Evolutionary conservation across 2,329 filamentous ascomycete species (phyloP).

Genomic region (Cladophialophora chaetospira): DNA sequence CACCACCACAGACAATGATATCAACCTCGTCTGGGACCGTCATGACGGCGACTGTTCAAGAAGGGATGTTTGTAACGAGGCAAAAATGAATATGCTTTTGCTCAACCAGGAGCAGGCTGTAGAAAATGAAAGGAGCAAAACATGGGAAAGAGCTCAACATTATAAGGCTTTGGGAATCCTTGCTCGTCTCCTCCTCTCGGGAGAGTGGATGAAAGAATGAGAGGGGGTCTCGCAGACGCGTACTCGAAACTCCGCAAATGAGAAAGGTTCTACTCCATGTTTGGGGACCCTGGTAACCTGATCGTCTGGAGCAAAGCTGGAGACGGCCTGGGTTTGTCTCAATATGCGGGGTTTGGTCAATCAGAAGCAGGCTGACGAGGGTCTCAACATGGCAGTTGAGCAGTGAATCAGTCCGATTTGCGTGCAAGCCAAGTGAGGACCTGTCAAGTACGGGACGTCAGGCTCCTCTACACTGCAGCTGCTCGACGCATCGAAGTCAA

Average conservation of each 20-base stretch:
- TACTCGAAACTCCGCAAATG: conserved; percentile 9
- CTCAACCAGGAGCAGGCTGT: conserved; percentile 34
- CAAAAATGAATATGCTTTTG: conserved; percentile 12
- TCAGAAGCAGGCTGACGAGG: conserved; percentile 2
- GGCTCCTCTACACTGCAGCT: background rate
- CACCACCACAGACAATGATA: conserved; percentile 77
- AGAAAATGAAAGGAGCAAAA: conserved; percentile 12
- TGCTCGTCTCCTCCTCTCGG: conserved; percentile 24
- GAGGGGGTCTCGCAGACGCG: conserved; percentile 21
- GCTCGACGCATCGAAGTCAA: background rate
- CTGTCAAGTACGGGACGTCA: background rate
- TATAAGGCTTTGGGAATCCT: conserved; percentile 20
- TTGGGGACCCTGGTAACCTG: conserved; percentile 15
- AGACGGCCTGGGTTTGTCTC: conserved; percentile 7
- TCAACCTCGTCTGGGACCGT: conserved; percentile 76
- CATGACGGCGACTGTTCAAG: conserved; percentile 43
- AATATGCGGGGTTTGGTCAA: conserved; percentile 26
- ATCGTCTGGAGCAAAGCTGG: conserved; percentile 14
- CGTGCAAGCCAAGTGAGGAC: conserved; percentile 18
- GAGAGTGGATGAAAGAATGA: conserved; percentile 17
- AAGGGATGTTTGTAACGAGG: background rate
- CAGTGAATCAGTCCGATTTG: conserved; percentile 10
- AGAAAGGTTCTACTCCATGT: conserved; percentile 9
- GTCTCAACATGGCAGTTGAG: background rate
- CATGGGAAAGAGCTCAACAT: conserved; percentile 7